Conservation (phyloP, 495 filamentous ascomycete genomes). For the Penicillium samsonianum region DNA sequence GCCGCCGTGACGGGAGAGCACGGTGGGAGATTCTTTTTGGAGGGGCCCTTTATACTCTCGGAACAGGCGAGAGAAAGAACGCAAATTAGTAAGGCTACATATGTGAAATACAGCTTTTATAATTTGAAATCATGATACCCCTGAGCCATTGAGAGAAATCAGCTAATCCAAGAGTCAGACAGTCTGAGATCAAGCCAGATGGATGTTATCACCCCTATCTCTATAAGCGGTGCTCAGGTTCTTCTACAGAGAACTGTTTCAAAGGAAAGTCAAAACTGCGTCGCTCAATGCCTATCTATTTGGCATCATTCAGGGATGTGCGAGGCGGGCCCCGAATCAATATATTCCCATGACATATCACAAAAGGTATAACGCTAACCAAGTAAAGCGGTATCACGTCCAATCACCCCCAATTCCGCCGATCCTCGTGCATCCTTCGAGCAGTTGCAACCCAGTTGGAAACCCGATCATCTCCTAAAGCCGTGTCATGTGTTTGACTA, state of each 20-base stretch:
- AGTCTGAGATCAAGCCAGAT: neutral
- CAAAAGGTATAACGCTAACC: neutral
- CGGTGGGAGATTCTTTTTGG: too few relatives aligned
- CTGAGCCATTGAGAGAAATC: neutral
- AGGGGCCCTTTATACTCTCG: neutral
- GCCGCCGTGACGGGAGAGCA: too few relatives aligned
- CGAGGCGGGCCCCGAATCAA: neutral
- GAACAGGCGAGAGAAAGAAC: neutral
- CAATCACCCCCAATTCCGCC: neutral
- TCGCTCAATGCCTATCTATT: neutral
- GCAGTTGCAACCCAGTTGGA: slow-evolving; percentile 6
- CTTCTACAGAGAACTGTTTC: neutral
- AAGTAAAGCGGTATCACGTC: neutral
- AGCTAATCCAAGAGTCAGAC: neutral
- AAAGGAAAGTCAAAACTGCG: neutral
- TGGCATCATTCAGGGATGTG: neutral
- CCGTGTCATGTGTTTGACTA: neutral
- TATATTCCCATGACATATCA: neutral
- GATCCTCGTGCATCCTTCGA: neutral
- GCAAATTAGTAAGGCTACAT: neutral
- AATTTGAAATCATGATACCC: neutral
- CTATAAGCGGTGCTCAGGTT: neutral
- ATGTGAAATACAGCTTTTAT: neutral
- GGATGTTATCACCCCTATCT: neutral
- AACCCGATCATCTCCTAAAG: slow-evolving; percentile 3